Percentiles rank a stretch among this genome's conserved stretches.
These are phyloP conservation scores for Suhomyces sp. DNA, from an alignment of 805 yeast species.

Conservation along the genomic window DNA sequence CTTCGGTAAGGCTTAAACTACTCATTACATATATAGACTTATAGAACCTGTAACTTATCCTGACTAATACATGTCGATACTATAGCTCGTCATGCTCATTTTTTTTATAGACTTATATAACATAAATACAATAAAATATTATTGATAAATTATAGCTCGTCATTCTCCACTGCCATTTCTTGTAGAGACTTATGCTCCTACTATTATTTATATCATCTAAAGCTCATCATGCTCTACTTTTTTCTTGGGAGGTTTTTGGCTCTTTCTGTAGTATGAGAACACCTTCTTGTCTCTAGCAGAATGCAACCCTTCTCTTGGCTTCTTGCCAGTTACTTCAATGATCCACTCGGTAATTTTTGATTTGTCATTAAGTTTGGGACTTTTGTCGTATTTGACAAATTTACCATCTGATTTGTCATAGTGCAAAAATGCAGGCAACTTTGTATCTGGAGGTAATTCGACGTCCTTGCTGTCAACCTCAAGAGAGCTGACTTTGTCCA, in stretches of 20 bases:
- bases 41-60: background rate
- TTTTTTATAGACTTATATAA: too few relatives aligned
- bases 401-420: constrained; percentile 17
- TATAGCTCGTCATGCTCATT: too few relatives aligned
- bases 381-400: constrained; percentile 21
- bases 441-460: constrained; percentile 17
- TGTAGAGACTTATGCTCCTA: too few relatives aligned
- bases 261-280: constrained; percentile 29
- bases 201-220: too few relatives aligned
- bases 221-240: constrained; percentile 26
- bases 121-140: too few relatives aligned
- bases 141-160: too few relatives aligned
- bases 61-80: too few relatives aligned
- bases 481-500: constrained; percentile 17
- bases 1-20: constrained; percentile 17
- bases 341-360: constrained; percentile 32
- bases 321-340: constrained; percentile 18
- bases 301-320: constrained; percentile 37
- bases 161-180: too few relatives aligned
- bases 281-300: constrained; percentile 32
- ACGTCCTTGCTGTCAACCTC: constrained; percentile 19
- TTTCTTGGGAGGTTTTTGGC: constrained; percentile 16
- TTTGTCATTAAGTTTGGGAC: constrained; percentile 29
- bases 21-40: background rate
- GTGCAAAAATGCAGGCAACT: constrained; percentile 27